These are phyloP conservation scores for Quambalaria eucalypti DNA, from an alignment of 1,284 basidiomycete genomes.

Conservation along the genomic window DNA sequence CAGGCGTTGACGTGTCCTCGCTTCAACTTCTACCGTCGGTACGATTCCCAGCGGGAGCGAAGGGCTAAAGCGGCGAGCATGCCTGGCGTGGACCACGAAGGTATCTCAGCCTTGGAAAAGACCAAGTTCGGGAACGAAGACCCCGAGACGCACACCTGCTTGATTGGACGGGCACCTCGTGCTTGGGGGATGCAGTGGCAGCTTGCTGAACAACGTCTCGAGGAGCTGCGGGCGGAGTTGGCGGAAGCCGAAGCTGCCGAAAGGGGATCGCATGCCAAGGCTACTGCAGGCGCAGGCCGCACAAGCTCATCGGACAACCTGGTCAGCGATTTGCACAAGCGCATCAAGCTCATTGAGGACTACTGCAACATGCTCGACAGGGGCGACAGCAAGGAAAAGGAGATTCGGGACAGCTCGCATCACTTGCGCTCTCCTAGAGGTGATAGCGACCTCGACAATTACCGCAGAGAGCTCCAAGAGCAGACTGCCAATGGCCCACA, in stretches of 20 bases:
- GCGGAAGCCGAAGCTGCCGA: too few species aligned
- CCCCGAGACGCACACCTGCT: conserved; percentile 64
- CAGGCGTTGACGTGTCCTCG: conserved; percentile 69
- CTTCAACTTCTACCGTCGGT: conserved; percentile 61
- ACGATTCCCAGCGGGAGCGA: conserved; percentile 51
- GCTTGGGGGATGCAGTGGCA: conserved; percentile 63
- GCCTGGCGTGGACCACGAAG: not conserved
- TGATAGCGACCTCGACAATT: not conserved
- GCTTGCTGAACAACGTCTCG: conserved; percentile 56
- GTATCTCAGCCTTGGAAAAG: too few species aligned
- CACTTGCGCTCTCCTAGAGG: not conserved
- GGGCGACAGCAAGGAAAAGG: not conserved
- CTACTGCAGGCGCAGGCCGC: not conserved
- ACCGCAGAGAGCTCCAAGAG: not conserved
- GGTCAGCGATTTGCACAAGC: conserved; percentile 21
- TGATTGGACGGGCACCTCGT: conserved; percentile 51
- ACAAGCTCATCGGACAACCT: not conserved
- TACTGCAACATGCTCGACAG: conserved; percentile 56
- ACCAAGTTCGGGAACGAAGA: conserved; percentile 79
- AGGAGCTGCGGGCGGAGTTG: conserved; percentile 25
- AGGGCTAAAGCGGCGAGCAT: conserved; percentile 36
- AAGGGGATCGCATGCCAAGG: not conserved
- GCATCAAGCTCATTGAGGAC: conserved; percentile 53
- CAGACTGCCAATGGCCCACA: not conserved
- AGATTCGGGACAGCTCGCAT: too few species aligned